Base-by-base conservation (phyloP, 2,329 filamentous ascomycete species). In the Beauveria sp. region DNA sequence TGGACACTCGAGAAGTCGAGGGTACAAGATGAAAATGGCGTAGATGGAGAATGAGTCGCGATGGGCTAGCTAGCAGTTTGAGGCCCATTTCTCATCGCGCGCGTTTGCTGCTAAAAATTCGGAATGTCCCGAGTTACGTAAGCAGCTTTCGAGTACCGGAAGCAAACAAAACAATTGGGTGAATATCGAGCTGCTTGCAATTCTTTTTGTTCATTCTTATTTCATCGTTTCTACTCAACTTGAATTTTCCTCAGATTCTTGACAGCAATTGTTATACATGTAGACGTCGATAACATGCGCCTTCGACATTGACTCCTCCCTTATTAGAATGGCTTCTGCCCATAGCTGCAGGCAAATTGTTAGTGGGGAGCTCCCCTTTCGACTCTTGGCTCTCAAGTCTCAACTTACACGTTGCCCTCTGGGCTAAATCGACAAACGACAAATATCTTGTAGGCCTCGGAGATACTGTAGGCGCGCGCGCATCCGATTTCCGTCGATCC, bases 351-450 rank as follows among this genome's bases (percentile, higher is more conserved):
- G 28, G 12, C 6, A 9, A 22, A 30, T 37, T 34, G 37, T 44
- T 28, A 56, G 55, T 40, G 55, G 30, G 18, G 28, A 20, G 55
- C 20, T 48, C 2, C 8, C 30, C 18, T n/a, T 3, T 20, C 30
- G 16, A 16, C 47, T 37, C 2, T 43, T 16, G 3, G 18, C 50
- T 37, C n/a, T 24, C 5, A 12, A 37, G 12, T 37, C 22, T 43
- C 16, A 30, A 66, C 72, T 70, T 59, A 74, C 73, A 74, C 65
- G 41, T 75, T 75, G 28, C 73, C 72, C 47, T 72, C 67, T 2
- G 72, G 71, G 26, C 64, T 62, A 54, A 74, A 73, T 12, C 72
- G 72, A 46, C 73, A 75, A 22, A 75, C 72, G 43, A 67, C 65
- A 59, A 67, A 74, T 57, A 69, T 65, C 59, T 71, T 72, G 66